Percentiles rank a stretch among this genome's conserved stretches.
Conservation (phyloP, 495 filamentous ascomycete genomes). For the Bacidia rubella region DNA sequence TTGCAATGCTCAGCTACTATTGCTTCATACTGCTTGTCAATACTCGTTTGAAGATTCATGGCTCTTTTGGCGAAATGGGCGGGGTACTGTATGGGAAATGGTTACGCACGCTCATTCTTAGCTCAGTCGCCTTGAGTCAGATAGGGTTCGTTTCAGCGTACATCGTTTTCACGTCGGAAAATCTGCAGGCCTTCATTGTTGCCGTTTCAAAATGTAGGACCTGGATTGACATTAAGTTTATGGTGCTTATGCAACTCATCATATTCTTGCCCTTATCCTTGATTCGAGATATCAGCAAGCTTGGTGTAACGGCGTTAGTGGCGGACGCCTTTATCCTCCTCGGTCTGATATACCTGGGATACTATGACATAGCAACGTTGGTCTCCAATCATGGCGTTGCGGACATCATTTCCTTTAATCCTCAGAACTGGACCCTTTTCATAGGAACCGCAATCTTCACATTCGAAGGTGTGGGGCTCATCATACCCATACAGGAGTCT, state of each 20-base stretch:
- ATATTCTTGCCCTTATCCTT: slow-evolving; percentile 88
- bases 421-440: slow-evolving; percentile 82
- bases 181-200: slow-evolving; percentile 82
- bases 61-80: slow-evolving; percentile 93
- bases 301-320: slow-evolving; percentile 77
- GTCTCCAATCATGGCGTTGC: slow-evolving; percentile 58
- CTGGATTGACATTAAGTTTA: slow-evolving; percentile 67
- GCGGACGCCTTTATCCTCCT: slow-evolving; percentile 90
- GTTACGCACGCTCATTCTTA: slow-evolving; percentile 76
- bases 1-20: slow-evolving; percentile 81
- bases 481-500: slow-evolving; percentile 95
- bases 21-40: slow-evolving; percentile 88
- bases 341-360: slow-evolving; percentile 86
- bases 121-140: slow-evolving; percentile 85
- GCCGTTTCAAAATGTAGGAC: slow-evolving; percentile 71
- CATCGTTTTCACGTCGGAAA: slow-evolving; percentile 94
- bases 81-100: slow-evolving; percentile 79
- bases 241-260: slow-evolving; percentile 86
- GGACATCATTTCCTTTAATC: slow-evolving; percentile 79
- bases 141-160: slow-evolving; percentile 95
- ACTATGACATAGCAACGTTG: slow-evolving; percentile 85
- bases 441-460: slow-evolving; percentile 99
- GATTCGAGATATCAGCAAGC: slow-evolving; percentile 89
- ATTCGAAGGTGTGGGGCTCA: slow-evolving; percentile 94
- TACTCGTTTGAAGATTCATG: slow-evolving; percentile 68